These are phyloP conservation scores for Eremochloa ophiuroides DNA, from an alignment of 176 grass and related monocot genomes.

Conservation along the genomic window DNA sequence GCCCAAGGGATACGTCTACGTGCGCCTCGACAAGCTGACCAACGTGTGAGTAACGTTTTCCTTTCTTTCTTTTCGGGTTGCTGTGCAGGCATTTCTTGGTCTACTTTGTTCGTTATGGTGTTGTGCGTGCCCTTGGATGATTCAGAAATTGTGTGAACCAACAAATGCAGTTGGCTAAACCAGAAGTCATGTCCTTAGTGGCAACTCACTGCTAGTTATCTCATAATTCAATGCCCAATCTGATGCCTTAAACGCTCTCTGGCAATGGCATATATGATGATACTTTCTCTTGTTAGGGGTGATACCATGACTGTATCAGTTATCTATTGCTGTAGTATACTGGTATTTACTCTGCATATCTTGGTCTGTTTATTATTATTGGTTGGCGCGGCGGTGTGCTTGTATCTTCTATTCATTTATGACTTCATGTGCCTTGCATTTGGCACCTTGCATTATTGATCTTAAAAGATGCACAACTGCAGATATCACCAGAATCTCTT, in stretches of 20 bases:
- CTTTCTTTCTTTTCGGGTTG: background rate
- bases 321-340: background rate
- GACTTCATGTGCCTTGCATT: background rate
- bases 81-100: background rate
- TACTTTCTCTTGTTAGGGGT: background rate
- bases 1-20: conserved; percentile 83
- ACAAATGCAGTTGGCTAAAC: background rate
- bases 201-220: background rate
- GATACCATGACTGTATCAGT: background rate
- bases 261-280: background rate
- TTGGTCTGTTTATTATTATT: background rate
- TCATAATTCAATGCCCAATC: background rate
- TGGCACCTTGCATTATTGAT: background rate
- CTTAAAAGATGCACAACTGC: background rate
- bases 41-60: conserved; percentile 14
- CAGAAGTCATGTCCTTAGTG: background rate
- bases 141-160: background rate
- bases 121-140: background rate
- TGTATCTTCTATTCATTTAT: background rate
- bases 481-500: background rate
- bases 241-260: background rate
- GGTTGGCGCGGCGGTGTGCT: background rate
- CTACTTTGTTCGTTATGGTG: background rate
- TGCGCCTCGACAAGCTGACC: conserved; percentile 80
- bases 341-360: background rate